Base-by-base conservation (phyloP, 768 basidiomycete species). In the Ramaria sp. region DNA sequence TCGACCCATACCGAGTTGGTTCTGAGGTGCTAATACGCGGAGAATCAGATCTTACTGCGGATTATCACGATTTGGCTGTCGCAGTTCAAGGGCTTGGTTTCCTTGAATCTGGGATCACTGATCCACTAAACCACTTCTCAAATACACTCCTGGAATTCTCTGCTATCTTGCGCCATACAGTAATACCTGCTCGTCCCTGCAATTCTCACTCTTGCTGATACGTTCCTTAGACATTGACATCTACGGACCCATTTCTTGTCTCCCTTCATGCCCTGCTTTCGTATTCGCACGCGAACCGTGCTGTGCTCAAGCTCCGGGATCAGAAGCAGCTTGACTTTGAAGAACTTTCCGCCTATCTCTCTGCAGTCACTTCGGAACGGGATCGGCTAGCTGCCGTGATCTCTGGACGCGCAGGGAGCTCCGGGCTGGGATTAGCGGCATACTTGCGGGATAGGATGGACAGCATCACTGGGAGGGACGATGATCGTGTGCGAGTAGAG, bases 291-390 rank as follows among this genome's bases (percentile, higher is more conserved):
- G 84, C 89, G 28, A 95, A 97, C 61, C 84, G 90, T 50, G 82
- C 86, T n/a, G 91, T 98, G 20, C 78, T 99, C 60, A 95, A 90
- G 68, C 77, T 96, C 28, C 83, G 96, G 43, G 96, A 98, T 66
- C 96, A 98, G 70, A 99, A 98, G 67, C 96, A 99, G 67, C 80
- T 98, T 53, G 96, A 99, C 65, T 95, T 97, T 59, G 96, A 99
- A 69, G 95, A 98, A 66, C 78, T 98, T 8, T 91, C 92, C 1
- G 88, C 92, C 50, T 98, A 98, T 67, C 76, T 99, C 12, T 88
- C 88, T 5, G 88, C 86, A n/a, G 83, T 97, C 43, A 92, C 90
- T 0, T 74, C 83, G 10, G 96, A 99, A 69, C 83, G 96, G 20
- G 96, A 99, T 64, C 75, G 96, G 43, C 73, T 99, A 9, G 83